Base-by-base conservation (phyloP, 371 early-diverging fungal genomes). In the Mucor plumbeus region DNA sequence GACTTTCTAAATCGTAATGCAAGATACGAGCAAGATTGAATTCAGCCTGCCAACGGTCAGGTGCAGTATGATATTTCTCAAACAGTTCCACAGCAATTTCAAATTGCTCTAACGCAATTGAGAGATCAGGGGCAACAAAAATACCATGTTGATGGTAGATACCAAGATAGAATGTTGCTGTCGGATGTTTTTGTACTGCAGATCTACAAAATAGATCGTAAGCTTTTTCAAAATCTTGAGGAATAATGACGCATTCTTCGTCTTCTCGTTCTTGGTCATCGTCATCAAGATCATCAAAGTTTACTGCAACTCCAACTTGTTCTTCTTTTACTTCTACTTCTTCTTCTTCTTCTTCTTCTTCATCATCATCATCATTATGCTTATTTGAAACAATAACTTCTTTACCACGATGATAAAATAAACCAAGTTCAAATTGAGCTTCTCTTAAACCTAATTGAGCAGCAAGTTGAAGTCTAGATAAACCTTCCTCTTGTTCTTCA, bases 121-220 rank as follows among this genome's bases (percentile, higher is more conserved):
- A 43, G 3, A 59, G 26, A 41, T 74, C 70, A 1, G 74, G 73
- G n/a, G 72, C 43, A 14, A 72, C 78, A 50, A 72, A 71, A 26
- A 79, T 75, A 17, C 82, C 82, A 47, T 82, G 74, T 17, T 82
- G 76, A 26, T 82, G 69, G 14, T 79, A 82, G 3, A 73, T 65
- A 7, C 78, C 82, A 19, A 82, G 65, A n/a, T 75, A 79, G 33
- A 77, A 59, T 4, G 74, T 74, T 3, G 83, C 73, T 15, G 75
- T 71, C n/a, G 72, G 70, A 44, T 80, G 77, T 1, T 69, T 69
- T 35, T 78, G 75, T 13, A 61, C 67, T 17, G 83, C 77, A 14
- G 82, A 68, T 47, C 79, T 68, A 44, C 70, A 74, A 59, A 82
- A 82, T 6, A 72, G 65, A 54, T 77, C 82, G 38, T 66, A 82